Conservation (phyloP, 306 rosid genomes). For the Fagus sylvatica region DNA sequence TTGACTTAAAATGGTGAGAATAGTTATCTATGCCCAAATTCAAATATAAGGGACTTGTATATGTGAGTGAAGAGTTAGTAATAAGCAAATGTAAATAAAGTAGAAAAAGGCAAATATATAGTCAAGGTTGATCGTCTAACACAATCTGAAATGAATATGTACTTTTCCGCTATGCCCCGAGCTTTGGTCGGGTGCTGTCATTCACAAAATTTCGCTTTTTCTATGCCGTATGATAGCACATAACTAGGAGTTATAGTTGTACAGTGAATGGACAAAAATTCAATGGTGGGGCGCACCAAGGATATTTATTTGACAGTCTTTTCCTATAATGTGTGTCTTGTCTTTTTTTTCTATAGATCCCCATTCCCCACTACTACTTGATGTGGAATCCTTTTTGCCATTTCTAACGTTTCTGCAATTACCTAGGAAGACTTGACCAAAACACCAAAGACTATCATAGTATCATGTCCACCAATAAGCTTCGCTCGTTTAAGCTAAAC, state of each 20-base stretch:
- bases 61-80: too few species aligned
- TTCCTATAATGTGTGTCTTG: constrained; percentile 31
- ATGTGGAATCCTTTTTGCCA: constrained; percentile 31
- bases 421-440: constrained; percentile 35
- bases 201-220: not conserved
- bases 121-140: constrained; percentile 9
- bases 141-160: constrained; percentile 23
- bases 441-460: not conserved
- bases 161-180: constrained; percentile 1
- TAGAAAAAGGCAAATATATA: not conserved
- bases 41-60: too few species aligned
- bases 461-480: not conserved
- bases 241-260: constrained; percentile 21
- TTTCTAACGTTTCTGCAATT: constrained; percentile 18
- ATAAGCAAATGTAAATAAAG: too few species aligned
- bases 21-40: too few species aligned
- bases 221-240: not conserved
- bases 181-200: constrained; percentile 10
- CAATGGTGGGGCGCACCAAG: constrained; percentile 62
- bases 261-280: constrained; percentile 66
- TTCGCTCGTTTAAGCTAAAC: too few species aligned
- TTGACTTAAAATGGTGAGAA: too few species aligned
- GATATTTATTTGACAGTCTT: constrained; percentile 43
- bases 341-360: constrained; percentile 45
- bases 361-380: constrained; percentile 35